These are phyloP conservation scores for Tremellales sp. DNA, from an alignment of 1,284 basidiomycete genomes.

Conservation along the genomic window DNA sequence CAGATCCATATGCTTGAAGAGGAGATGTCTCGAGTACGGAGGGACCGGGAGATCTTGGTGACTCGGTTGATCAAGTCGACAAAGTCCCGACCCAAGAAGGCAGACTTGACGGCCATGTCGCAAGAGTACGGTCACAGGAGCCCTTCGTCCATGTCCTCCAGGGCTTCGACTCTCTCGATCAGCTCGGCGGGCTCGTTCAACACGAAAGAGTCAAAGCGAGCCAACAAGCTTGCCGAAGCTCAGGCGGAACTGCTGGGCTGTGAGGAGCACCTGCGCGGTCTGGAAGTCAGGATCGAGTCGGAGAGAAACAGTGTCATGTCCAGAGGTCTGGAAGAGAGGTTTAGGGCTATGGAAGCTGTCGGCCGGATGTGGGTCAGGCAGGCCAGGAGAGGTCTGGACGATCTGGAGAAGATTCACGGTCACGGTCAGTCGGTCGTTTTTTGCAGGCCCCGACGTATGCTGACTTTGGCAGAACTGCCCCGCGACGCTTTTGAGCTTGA, in stretches of 20 bases:
- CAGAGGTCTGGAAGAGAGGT: conserved; percentile 50
- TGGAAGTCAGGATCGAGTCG: conserved; percentile 45
- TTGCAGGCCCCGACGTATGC: not conserved
- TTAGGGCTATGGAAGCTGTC: conserved; percentile 48
- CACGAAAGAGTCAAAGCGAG: conserved; percentile 40
- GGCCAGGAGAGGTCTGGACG: conserved; percentile 42
- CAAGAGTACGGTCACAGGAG: conserved; percentile 12
- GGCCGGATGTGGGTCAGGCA: conserved; percentile 48
- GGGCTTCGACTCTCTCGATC: conserved; percentile 26
- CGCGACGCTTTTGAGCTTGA: conserved; percentile 45
- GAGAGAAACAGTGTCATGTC: conserved; percentile 49
- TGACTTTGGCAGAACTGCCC: conserved; percentile 23
- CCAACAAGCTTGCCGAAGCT: conserved; percentile 44
- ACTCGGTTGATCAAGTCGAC: conserved; percentile 47
- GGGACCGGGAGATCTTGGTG: conserved; percentile 48
- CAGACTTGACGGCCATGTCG: conserved; percentile 41
- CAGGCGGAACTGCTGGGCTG: conserved; percentile 49
- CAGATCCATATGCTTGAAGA: conserved; percentile 48
- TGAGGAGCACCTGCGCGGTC: conserved; percentile 44
- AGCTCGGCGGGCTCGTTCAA: conserved; percentile 31
- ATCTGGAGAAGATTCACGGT: conserved; percentile 40
- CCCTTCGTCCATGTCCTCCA: conserved; percentile 20
- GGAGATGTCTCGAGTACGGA: conserved; percentile 45
- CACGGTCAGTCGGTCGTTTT: conserved; percentile 7
- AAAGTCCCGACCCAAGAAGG: conserved; percentile 44